Percentiles rank a stretch among this genome's conserved stretches.
Evolutionary conservation across 2,329 filamentous ascomycete genomes (phyloP).

Genomic region (Didymella keratinophila): DNA sequence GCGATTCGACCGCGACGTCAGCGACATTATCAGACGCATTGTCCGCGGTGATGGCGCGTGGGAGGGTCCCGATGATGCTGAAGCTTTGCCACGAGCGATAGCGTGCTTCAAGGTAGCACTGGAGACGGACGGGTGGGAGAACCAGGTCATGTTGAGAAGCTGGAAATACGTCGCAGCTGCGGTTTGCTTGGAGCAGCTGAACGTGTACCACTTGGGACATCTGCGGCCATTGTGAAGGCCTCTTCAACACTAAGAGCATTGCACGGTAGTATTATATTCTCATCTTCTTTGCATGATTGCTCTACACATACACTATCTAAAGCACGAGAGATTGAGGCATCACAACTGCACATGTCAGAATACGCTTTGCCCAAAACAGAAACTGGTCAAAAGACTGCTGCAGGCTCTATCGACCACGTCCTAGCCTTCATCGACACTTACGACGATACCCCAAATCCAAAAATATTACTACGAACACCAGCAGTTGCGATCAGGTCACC

Average conservation of each 20-base stretch:
- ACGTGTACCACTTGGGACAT: slow-evolving; percentile 32
- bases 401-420: not conserved
- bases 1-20: slow-evolving; percentile 54
- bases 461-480: not conserved
- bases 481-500: not conserved
- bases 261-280: no score
- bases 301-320: not conserved
- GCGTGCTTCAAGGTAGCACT: slow-evolving; percentile 58
- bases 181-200: slow-evolving; percentile 60
- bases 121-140: slow-evolving; percentile 44
- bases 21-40: slow-evolving; percentile 56
- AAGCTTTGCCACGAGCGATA: slow-evolving; percentile 59
- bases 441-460: not conserved
- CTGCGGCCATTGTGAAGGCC: slow-evolving; percentile 28
- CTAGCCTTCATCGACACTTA: not conserved
- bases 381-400: not conserved
- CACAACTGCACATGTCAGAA: not conserved
- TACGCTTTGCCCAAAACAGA: not conserved
- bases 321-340: not conserved
- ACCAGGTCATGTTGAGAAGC: slow-evolving; percentile 52
- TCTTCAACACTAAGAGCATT: no score
- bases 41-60: slow-evolving; percentile 47
- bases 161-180: slow-evolving; percentile 63
- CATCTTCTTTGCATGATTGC: not conserved
- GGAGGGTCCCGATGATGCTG: slow-evolving; percentile 38